Evolutionary conservation across 495 filamentous ascomycete species (phyloP).

Genomic region (Penicillium egyptiacum): DNA sequence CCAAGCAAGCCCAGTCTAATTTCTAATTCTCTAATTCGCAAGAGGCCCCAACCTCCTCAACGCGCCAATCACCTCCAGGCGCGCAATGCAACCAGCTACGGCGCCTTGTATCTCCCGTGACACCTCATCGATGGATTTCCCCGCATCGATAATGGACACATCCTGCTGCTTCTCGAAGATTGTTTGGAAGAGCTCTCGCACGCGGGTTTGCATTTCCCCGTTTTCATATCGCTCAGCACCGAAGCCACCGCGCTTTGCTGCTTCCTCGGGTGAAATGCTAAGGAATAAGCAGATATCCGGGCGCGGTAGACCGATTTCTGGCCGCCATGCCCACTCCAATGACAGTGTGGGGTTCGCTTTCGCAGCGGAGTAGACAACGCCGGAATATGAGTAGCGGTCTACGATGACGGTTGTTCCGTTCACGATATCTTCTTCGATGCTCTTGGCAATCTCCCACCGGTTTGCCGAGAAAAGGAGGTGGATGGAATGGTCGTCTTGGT

Average conservation of each 20-base stretch:
- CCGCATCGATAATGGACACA: slow-evolving; percentile 52
- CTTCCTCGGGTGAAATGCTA: slow-evolving; percentile 70
- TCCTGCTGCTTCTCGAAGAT: slow-evolving; percentile 43
- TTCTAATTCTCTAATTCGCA: slow-evolving; percentile 21
- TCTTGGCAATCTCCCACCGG: slow-evolving; percentile 81
- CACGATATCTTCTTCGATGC: slow-evolving; percentile 60
- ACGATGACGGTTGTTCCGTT: slow-evolving; percentile 74
- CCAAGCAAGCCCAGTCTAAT: neutral
- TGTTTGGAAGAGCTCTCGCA: slow-evolving; percentile 67
- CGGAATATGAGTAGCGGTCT: slow-evolving; percentile 92
- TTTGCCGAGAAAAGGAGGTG: slow-evolving; percentile 96
- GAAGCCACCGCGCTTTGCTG: slow-evolving; percentile 75
- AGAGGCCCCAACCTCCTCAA: slow-evolving; percentile 46
- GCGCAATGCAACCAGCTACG: slow-evolving; percentile 48
- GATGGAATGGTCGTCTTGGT: slow-evolving; percentile 88
- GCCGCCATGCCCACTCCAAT: slow-evolving; percentile 74
- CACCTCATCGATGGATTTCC: slow-evolving; percentile 52
- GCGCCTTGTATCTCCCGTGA: slow-evolving; percentile 59
- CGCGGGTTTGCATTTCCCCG: slow-evolving; percentile 75
- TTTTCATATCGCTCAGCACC: slow-evolving; percentile 89
- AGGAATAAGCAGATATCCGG: slow-evolving; percentile 90
- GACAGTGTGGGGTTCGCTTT: slow-evolving; percentile 70
- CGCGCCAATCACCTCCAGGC: slow-evolving; percentile 36
- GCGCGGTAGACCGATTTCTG: slow-evolving; percentile 82
- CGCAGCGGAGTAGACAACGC: slow-evolving; percentile 92